These are phyloP conservation scores for Ophiocordyceps australis DNA, from an alignment of 2,329 filamentous ascomycete genomes.

Conservation along the genomic window DNA sequence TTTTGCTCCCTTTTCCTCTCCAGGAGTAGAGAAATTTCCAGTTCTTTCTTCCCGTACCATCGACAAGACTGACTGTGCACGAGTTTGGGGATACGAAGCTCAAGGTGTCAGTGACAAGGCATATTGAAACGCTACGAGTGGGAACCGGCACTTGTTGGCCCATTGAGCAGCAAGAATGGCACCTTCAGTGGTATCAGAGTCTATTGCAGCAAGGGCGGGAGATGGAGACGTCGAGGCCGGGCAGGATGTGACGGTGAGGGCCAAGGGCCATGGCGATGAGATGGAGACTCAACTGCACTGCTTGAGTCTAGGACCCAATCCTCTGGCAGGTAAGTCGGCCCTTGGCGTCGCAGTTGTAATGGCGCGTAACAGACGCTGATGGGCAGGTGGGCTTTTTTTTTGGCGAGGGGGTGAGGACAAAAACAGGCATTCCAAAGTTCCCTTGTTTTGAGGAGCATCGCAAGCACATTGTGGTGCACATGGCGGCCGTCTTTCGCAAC, in stretches of 20 bases:
- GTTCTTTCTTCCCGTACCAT: too few relatives aligned
- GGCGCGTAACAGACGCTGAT: too few relatives aligned
- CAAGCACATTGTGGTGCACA: conserved; percentile 45
- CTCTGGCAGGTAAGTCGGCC: conserved; percentile 4
- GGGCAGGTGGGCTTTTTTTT: too few relatives aligned
- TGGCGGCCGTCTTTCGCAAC: conserved; percentile 36
- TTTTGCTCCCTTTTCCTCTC: too few relatives aligned
- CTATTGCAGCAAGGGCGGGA: conserved; percentile 1
- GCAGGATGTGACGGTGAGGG: neutral
- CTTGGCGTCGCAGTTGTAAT: neutral
- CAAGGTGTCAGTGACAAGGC: too few relatives aligned
- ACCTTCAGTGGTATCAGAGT: too few relatives aligned
- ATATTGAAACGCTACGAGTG: neutral
- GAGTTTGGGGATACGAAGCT: too few relatives aligned
- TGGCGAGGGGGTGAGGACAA: too few relatives aligned
- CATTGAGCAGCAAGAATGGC: conserved; percentile 3
- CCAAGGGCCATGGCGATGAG: conserved; percentile 2
- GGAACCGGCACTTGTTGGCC: conserved; percentile 1
- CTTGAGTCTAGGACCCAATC: conserved; percentile 8
- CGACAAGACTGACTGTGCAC: too few relatives aligned
- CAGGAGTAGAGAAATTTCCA: too few relatives aligned
- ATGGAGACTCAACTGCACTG: conserved; percentile 4
- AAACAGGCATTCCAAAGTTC: conserved; percentile 22
- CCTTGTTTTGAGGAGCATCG: conserved; percentile 25
- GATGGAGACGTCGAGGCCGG: conserved; percentile 2